Evolutionary conservation across 1,139 yeast species (phyloP).

Genomic region (Debaryomyces fabryi): DNA sequence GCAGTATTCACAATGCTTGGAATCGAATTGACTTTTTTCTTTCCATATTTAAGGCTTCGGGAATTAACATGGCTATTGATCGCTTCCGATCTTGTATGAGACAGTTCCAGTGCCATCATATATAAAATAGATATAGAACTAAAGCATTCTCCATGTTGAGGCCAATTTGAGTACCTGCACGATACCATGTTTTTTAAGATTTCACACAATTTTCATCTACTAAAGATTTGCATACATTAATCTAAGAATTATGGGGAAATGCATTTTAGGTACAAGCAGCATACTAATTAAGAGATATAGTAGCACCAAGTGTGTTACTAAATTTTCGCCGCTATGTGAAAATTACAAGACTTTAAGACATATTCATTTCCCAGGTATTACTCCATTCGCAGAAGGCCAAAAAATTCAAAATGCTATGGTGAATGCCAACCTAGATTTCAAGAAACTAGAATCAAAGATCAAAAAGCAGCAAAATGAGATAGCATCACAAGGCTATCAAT

Average conservation of each 20-base stretch:
- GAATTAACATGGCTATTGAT: background rate
- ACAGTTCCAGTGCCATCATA: background rate
- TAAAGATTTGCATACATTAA: background rate
- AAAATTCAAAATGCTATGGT: slow-evolving; percentile 64
- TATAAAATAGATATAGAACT: background rate
- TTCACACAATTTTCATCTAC: background rate
- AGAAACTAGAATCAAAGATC: slow-evolving; percentile 55
- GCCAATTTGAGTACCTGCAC: background rate
- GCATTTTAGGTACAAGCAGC: background rate
- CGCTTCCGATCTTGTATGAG: background rate
- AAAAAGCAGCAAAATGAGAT: slow-evolving; percentile 40
- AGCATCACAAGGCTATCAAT: slow-evolving; percentile 40
- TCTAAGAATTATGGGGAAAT: background rate
- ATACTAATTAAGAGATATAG: slow-evolving; percentile 10
- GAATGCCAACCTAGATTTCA: slow-evolving; percentile 63
- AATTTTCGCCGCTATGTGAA: slow-evolving; percentile 36
- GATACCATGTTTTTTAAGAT: background rate
- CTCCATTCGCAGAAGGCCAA: slow-evolving; percentile 62
- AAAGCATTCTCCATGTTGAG: background rate
- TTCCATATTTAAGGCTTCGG: background rate
- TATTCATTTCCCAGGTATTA: slow-evolving; percentile 59
- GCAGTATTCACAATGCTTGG: background rate
- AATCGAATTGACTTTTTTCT: background rate
- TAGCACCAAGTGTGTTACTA: slow-evolving; percentile 19
- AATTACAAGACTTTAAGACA: slow-evolving; percentile 54